These are phyloP conservation scores for Gossypium schwendimanii DNA, from an alignment of 441 rosid genomes.

Conservation along the genomic window DNA sequence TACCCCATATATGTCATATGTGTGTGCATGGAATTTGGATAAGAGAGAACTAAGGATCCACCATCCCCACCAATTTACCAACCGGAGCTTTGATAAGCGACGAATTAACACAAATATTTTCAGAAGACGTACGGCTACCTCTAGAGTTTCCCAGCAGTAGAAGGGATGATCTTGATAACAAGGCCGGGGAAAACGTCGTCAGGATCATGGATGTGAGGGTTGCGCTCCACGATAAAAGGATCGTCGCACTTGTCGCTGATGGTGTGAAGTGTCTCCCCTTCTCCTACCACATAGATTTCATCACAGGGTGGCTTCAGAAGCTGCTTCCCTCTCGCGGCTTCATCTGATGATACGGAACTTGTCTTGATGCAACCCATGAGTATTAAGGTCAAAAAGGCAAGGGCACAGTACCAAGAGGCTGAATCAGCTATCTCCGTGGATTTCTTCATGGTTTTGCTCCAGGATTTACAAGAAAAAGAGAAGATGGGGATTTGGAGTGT, in stretches of 20 bases:
- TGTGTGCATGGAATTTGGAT: not conserved
- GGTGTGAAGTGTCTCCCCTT: constrained; percentile 89
- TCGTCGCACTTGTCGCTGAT: constrained; percentile 87
- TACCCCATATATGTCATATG: not conserved
- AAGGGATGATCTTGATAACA: constrained; percentile 66
- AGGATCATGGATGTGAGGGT: constrained; percentile 96
- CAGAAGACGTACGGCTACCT: not conserved
- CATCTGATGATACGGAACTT: constrained; percentile 19
- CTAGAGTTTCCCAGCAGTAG: not conserved
- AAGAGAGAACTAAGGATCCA: not conserved
- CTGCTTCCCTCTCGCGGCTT: constrained; percentile 36
- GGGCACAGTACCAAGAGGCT: constrained; percentile 61
- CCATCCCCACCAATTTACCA: not conserved
- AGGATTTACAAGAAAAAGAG: not conserved
- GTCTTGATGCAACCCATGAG: constrained; percentile 44
- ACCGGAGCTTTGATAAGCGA: not conserved
- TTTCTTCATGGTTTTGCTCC: constrained; percentile 22
- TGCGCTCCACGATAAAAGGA: constrained; percentile 81
- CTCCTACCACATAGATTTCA: constrained; percentile 78
- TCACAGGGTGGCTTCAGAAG: constrained; percentile 53
- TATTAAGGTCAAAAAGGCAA: constrained; percentile 43
- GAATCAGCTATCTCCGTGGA: constrained; percentile 34
- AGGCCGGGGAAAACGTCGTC: constrained; percentile 95
- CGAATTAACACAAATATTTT: not conserved
- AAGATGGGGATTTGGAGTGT: not conserved